Conservation (phyloP, 1,284 basidiomycete species). For the Phylloboletellus chloephorus region DNA sequence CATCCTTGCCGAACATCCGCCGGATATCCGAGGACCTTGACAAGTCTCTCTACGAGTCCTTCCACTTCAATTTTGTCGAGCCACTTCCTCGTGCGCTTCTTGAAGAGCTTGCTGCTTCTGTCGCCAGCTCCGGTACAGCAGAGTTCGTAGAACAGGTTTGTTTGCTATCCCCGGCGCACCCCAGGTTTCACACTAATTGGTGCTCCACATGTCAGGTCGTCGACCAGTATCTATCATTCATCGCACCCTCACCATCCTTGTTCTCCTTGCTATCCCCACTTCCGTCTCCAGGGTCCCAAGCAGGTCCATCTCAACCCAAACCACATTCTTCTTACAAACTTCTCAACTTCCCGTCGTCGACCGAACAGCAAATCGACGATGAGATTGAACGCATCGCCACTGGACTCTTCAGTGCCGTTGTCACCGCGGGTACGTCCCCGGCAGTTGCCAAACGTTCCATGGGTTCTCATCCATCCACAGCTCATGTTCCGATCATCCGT, state of each 20-base stretch:
- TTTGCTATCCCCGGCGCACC: no score
- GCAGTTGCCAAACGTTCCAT: not conserved
- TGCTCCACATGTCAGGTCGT: conserved; percentile 52
- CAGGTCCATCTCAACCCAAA: conserved; percentile 32
- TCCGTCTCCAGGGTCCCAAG: conserved; percentile 31
- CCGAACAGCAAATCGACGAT: conserved; percentile 87
- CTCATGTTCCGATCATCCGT: conserved; percentile 92
- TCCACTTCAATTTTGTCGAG: conserved; percentile 94
- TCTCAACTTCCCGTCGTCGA: conserved; percentile 88
- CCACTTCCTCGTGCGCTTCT: conserved; percentile 82
- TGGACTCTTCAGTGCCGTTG: conserved; percentile 91
- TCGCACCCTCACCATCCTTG: conserved; percentile 89
- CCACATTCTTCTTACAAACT: conserved; percentile 66
- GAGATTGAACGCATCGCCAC: conserved; percentile 91
- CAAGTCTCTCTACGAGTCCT: conserved; percentile 86
- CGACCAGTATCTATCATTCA: conserved; percentile 96
- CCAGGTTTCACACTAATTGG: conserved; percentile 1
- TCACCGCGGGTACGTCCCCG: conserved; percentile 68
- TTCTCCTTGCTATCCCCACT: conserved; percentile 78
- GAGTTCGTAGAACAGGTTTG: conserved; percentile 77
- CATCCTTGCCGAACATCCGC: conserved; percentile 81
- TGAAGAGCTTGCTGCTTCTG: conserved; percentile 89
- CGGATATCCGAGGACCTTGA: conserved; percentile 88
- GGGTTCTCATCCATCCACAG: conserved; percentile 36
- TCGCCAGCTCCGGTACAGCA: conserved; percentile 81